These are phyloP conservation scores for Suhomyces yuchorum DNA, from an alignment of 1,139 yeast genomes.

Conservation along the genomic window DNA sequence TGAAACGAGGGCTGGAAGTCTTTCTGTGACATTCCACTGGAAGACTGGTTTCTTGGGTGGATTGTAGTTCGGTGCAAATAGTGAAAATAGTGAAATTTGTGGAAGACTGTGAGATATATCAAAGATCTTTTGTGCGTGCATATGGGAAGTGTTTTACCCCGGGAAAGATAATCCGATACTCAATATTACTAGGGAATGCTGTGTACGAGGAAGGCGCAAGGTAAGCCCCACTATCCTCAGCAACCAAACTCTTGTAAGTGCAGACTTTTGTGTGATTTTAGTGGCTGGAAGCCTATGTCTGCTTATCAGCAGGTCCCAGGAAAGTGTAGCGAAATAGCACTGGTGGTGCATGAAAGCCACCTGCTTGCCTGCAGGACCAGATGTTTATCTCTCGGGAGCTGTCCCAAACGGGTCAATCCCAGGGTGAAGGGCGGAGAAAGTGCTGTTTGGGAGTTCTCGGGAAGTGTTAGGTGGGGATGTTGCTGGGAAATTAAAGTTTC, in stretches of 20 bases:
- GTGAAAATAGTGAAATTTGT: too few relatives aligned
- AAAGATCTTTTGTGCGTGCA: background rate
- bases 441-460: too few relatives aligned
- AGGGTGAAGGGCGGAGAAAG: too few relatives aligned
- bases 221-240: background rate
- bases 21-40: slow-evolving; percentile 8
- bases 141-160: background rate
- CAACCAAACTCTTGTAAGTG: background rate
- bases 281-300: background rate
- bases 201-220: too few relatives aligned
- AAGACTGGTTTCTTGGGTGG: background rate
- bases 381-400: background rate
- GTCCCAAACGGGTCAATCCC: too few relatives aligned
- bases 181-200: too few relatives aligned
- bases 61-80: background rate
- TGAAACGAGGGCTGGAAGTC: slow-evolving; percentile 21
- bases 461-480: too few relatives aligned
- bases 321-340: background rate
- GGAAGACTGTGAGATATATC: too few relatives aligned
- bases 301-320: background rate
- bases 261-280: background rate
- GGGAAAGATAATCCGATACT: background rate
- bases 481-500: too few relatives aligned
- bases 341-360: background rate
- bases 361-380: background rate